These are phyloP conservation scores for Aspergillus nanangensis DNA, from an alignment of 495 filamentous ascomycete species.

Conservation along the genomic window DNA sequence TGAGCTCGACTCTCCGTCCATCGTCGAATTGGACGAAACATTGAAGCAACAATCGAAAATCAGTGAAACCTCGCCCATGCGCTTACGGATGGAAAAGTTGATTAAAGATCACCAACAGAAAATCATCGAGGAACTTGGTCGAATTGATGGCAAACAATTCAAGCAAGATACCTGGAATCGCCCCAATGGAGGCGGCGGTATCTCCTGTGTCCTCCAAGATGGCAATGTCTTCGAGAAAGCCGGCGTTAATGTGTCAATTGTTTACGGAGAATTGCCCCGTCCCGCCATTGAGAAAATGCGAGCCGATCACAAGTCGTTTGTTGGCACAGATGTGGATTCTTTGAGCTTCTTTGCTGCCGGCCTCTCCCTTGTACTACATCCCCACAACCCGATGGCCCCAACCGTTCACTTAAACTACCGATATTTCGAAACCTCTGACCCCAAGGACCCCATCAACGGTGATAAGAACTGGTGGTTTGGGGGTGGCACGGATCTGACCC, in stretches of 20 bases:
- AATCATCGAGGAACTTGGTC: conserved; percentile 76
- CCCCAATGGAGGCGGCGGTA: conserved; percentile 78
- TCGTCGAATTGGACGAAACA: conserved; percentile 42
- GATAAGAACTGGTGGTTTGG: conserved; percentile 95
- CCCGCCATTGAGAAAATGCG: conserved; percentile 91
- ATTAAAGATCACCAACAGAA: conserved; percentile 87
- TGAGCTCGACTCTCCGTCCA: conserved; percentile 56
- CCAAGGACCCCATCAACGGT: conserved; percentile 57
- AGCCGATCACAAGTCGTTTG: conserved; percentile 86
- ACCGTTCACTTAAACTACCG: conserved; percentile 98
- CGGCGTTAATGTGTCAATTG: conserved; percentile 89
- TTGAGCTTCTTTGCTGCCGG: conserved; percentile 94
- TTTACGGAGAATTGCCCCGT: conserved; percentile 87
- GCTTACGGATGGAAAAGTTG: conserved; percentile 92
- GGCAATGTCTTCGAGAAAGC: conserved; percentile 98
- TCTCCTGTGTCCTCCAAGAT: conserved; percentile 91
- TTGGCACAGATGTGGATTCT: conserved; percentile 65
- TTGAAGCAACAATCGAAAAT: conserved; percentile 39
- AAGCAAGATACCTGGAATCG: conserved; percentile 80
- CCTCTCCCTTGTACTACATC: conserved; percentile 87
- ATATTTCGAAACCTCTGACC: conserved; percentile 87
- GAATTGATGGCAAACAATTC: conserved; percentile 79
- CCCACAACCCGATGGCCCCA: conserved; percentile 90
- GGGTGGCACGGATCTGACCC: conserved; percentile 90
- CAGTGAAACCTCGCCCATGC: conserved; percentile 79